These are phyloP conservation scores for Globisporangium cederbergense DNA, from an alignment of 352 stramenopile genomes.

Conservation along the genomic window DNA sequence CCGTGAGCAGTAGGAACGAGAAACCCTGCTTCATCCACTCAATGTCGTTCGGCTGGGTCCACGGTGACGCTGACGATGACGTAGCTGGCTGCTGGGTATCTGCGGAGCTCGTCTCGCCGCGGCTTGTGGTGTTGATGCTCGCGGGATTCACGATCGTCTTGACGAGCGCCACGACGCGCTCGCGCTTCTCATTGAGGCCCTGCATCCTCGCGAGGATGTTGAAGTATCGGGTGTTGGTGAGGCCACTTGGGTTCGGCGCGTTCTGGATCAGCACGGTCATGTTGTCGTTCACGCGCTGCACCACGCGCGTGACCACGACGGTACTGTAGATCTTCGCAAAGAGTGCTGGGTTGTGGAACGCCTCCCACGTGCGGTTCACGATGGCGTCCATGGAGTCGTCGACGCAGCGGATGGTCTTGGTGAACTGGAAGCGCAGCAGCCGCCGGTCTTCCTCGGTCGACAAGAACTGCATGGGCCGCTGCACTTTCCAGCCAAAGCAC, in stretches of 20 bases:
- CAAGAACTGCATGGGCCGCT: constrained; percentile 20
- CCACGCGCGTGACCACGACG: constrained; percentile 30
- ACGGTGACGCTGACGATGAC: neutral
- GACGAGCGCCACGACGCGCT: constrained; percentile 37
- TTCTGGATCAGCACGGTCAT: constrained; percentile 43
- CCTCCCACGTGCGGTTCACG: constrained; percentile 36
- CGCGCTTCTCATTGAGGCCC: constrained; percentile 24
- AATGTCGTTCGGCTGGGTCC: constrained; percentile 28
- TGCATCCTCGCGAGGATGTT: constrained; percentile 35
- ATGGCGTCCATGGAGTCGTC: constrained; percentile 39
- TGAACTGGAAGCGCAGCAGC: constrained; percentile 43
- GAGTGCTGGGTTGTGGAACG: constrained; percentile 33
- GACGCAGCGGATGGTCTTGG: constrained; percentile 30
- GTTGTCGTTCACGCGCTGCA: constrained; percentile 32
- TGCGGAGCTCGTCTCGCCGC: neutral
- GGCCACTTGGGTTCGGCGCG: constrained; percentile 24
- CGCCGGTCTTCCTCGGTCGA: constrained; percentile 12
- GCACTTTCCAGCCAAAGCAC: constrained; percentile 37
- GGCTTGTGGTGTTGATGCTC: neutral
- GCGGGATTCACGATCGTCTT: constrained; percentile 38
- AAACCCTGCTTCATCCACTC: constrained; percentile 48
- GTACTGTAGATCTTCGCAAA: constrained; percentile 45
- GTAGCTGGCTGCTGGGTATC: neutral
- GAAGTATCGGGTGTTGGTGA: constrained; percentile 38
- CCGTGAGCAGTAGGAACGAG: constrained; percentile 37